Conservation (phyloP, 176 grass and related monocot species). For the Carex littledalei region DNA sequence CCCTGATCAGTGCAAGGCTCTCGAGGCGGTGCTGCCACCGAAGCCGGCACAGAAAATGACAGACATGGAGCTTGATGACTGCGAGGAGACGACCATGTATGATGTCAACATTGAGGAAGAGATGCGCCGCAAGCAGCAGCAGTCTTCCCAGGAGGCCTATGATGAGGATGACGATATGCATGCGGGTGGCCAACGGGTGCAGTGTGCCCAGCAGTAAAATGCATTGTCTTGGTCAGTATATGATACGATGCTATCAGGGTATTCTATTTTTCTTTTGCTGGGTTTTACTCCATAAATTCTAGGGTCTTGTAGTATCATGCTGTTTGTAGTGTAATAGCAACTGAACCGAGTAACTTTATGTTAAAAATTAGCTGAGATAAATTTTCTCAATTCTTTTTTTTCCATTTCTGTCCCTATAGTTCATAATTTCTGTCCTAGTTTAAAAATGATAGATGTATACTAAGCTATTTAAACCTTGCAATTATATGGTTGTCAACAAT, state of each 20-base stretch:
- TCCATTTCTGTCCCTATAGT: not conserved
- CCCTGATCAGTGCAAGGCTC: slow-evolving; percentile 74
- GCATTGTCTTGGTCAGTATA: not conserved
- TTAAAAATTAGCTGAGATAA: not conserved
- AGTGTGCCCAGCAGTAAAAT: slow-evolving; percentile 66
- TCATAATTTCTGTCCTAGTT: not conserved
- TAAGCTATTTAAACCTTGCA: no score
- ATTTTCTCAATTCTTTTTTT: not conserved
- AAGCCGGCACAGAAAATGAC: slow-evolving; percentile 48
- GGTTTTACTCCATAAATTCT: not conserved
- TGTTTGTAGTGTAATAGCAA: not conserved
- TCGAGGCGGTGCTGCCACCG: slow-evolving; percentile 61
- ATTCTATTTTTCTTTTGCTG: not conserved
- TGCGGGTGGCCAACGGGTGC: slow-evolving; percentile 67
- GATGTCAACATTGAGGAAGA: slow-evolving; percentile 91
- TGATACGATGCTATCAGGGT: not conserved
- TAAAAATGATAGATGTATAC: not conserved
- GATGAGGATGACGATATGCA: slow-evolving; percentile 66
- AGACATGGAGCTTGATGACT: slow-evolving; percentile 84
- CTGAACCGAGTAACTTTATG: not conserved
- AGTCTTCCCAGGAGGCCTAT: slow-evolving; percentile 53
- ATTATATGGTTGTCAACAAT: no score
- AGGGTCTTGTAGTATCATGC: not conserved
- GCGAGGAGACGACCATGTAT: slow-evolving; percentile 75
- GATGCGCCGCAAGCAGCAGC: slow-evolving; percentile 67